Base-by-base conservation (phyloP, 106 monocot genomes). In the Dioscorea zingiberensis region DNA sequence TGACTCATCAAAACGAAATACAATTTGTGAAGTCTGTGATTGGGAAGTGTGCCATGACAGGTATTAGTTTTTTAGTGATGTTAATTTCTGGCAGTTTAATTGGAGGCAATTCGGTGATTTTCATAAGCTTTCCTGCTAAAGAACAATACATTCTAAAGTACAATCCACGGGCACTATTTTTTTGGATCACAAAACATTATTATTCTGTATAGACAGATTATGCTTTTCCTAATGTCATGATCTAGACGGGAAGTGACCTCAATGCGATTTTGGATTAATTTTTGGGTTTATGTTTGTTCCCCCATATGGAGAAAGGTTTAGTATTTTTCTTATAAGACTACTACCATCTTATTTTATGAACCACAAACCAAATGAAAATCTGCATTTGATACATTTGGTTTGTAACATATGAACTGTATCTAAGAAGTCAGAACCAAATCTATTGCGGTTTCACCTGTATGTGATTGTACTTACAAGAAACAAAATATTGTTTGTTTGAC, bases 1-100 rank as follows among this genome's bases (percentile, higher is more conserved):
- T 59, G 44, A 57, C 60, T 62, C 79, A 87, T 53, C 56, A 77
- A 66, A 71, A 38, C 60, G 83, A 87, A 74, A 77, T 87, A 28
- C 70, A 74, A 53, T 71, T 74, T 13, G 19, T 83, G 47, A 77
- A 74, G 71, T 26, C 59, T 57, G 22, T 83, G 64, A 38, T 78
- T 29, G 5, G 48, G 27, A 88, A 49, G 49, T 60, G 77, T 32
- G 74, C 69, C 25, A 58, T 4, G 27, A 67, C 74, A 75, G 88
- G 88, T 88, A 77, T 66, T 13, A 16, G 48, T 26, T 38, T 11
- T 55, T 44, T 0, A 1, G 21, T 47, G 3, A 21, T 54, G 27
- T 2, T 53, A 11, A 63, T 53, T 38, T 57, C 24, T 44, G 17
- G 1, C 21, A 24, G 4, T 24, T 27, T 7, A 22, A 7, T 23